A percentile compares a stretch with the other conserved stretches of the same genome.
phyloP scores from a whole-genome alignment of 495 filamentous ascomycete genomes.

The Astrothelium macrocarpum region DNA sequence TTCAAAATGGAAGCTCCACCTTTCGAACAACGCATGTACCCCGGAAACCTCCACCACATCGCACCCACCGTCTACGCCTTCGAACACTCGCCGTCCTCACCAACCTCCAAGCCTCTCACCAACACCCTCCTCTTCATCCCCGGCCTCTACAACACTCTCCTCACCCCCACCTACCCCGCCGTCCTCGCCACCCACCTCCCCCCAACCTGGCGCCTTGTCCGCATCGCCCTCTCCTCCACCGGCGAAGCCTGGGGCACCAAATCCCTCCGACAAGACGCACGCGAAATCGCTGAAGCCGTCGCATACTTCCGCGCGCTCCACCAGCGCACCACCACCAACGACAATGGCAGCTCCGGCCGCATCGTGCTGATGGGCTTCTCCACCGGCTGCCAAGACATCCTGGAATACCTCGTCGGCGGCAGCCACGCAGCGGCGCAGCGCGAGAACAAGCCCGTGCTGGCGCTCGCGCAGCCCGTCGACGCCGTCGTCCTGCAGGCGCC shows the following conservation, averaged over 20 bases:
- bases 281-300: slow-evolving; percentile 65
- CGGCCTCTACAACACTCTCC: slow-evolving; percentile 72
- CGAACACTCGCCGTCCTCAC: slow-evolving; percentile 38
- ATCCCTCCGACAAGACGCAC: slow-evolving; percentile 58
- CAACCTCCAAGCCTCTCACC: slow-evolving; percentile 27
- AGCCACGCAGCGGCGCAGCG: slow-evolving; percentile 13
- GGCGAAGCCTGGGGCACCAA: slow-evolving; percentile 66
- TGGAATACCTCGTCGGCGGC: slow-evolving; percentile 53
- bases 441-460: neutral
- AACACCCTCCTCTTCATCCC: slow-evolving; percentile 77
- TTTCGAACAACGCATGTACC: slow-evolving; percentile 23
- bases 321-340: neutral
- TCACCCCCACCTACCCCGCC: slow-evolving; percentile 54
- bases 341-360: neutral
- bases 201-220: slow-evolving; percentile 52
- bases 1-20: neutral
- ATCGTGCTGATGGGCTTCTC: slow-evolving; percentile 62
- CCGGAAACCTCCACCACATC: slow-evolving; percentile 52
- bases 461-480: slow-evolving; percentile 40
- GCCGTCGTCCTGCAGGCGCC: slow-evolving; percentile 78
- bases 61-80: slow-evolving; percentile 48
- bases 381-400: slow-evolving; percentile 77
- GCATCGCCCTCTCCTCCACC: slow-evolving; percentile 51
- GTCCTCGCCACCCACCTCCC: slow-evolving; percentile 48
- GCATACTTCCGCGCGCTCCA: slow-evolving; percentile 47